Evolutionary conservation across 106 monocot genomes (phyloP).

Genomic region (Vanilla planifolia): DNA sequence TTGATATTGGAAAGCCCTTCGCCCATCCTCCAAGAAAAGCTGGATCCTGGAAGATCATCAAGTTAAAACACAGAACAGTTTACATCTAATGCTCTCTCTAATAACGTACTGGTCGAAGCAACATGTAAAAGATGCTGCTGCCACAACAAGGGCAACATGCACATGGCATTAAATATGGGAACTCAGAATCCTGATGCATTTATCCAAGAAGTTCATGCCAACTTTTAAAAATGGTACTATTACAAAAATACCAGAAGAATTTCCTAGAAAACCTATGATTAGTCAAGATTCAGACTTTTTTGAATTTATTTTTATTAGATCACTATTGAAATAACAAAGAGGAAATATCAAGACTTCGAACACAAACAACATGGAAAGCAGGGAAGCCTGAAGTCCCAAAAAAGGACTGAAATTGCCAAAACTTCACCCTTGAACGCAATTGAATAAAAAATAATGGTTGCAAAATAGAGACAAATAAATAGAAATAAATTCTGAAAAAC

Average conservation of each 20-base stretch:
- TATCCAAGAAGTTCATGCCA: neutral
- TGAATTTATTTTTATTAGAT: no score
- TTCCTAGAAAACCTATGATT: neutral
- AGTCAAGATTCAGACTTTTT: no score
- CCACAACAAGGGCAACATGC: no score
- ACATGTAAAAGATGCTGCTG: no score
- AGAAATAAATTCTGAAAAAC: no score
- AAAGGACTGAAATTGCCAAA: neutral
- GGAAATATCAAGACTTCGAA: neutral
- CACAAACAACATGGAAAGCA: neutral
- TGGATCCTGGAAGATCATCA: neutral
- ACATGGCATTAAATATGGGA: neutral
- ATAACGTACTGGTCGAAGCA: no score
- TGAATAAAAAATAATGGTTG: no score
- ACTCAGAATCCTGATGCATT: neutral
- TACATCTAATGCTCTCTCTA: neutral
- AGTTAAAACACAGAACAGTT: neutral
- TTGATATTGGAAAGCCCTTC: conserved; percentile 23
- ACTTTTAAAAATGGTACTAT: neutral
- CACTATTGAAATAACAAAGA: neutral
- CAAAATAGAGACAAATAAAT: no score
- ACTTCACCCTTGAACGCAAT: neutral
- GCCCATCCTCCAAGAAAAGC: conserved; percentile 7
- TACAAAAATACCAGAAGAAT: conserved; percentile 1
- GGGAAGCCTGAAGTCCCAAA: neutral